Conservation (phyloP, 208 protist genomes). For the Crithidia bombi region DNA sequence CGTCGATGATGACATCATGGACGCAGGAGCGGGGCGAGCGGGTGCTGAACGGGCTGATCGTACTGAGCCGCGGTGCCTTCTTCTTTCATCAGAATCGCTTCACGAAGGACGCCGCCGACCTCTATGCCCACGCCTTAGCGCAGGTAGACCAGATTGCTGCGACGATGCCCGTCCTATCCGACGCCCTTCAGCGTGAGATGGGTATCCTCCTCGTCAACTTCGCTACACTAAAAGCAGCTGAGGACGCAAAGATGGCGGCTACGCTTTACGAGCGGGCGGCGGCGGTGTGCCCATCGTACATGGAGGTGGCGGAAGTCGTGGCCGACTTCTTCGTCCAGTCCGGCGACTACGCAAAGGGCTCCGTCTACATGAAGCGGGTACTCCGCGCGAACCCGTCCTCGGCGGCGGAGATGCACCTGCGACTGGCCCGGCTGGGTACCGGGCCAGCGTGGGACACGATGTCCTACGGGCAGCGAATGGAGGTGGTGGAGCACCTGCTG, state of each 20-base stretch:
- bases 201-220: conserved; percentile 80
- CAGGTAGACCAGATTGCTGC: conserved; percentile 39
- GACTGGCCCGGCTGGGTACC: conserved; percentile 47
- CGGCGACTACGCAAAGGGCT: conserved; percentile 61
- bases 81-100: conserved; percentile 81
- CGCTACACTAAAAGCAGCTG: conserved; percentile 56
- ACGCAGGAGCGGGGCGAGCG: conserved; percentile 16
- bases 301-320: conserved; percentile 67
- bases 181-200: conserved; percentile 57
- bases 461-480: conserved; percentile 31
- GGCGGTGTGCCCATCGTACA: conserved; percentile 42
- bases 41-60: conserved; percentile 67
- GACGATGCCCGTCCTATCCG: conserved; percentile 18
- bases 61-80: conserved; percentile 80
- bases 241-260: conserved; percentile 38
- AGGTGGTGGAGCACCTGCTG: conserved; percentile 70
- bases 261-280: conserved; percentile 65
- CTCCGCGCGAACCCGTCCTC: conserved; percentile 34
- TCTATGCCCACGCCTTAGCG: conserved; percentile 66
- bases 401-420: conserved; percentile 41
- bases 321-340: conserved; percentile 71
- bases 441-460: conserved; percentile 58
- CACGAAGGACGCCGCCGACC: conserved; percentile 59
- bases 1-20: neutral
- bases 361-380: conserved; percentile 56